Conservation (phyloP, 257 asterid species). For the Solanum megistacrolobum region DNA sequence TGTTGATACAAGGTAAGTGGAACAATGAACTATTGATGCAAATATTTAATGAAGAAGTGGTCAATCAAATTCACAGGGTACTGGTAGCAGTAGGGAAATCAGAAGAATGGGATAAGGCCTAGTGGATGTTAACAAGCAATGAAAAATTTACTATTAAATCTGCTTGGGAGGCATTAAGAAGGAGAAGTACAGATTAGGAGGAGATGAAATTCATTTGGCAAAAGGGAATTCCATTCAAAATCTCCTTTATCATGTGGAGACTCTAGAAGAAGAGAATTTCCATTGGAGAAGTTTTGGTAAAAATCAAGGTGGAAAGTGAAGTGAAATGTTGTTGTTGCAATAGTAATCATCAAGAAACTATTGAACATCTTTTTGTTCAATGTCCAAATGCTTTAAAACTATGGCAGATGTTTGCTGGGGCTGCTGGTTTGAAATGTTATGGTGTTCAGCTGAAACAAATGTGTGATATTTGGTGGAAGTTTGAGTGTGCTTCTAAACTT, state of each 20-base stretch:
- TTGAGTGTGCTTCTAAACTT: too few relatives aligned
- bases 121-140: background rate
- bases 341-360: background rate
- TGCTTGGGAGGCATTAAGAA: background rate
- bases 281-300: background rate
- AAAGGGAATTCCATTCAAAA: background rate
- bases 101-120: background rate
- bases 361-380: background rate
- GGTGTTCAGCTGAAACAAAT: too few relatives aligned
- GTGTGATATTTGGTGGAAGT: too few relatives aligned
- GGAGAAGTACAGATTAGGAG: background rate
- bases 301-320: background rate
- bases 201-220: background rate
- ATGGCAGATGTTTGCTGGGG: background rate
- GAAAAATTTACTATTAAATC: too few relatives aligned
- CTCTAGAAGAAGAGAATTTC: background rate
- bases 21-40: background rate
- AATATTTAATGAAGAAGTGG: background rate
- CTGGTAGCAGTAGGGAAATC: background rate
- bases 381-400: background rate
- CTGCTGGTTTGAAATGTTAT: background rate
- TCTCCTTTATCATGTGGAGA: background rate
- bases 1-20: background rate
- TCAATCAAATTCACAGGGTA: background rate
- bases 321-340: background rate